Evolutionary conservation across 2,329 filamentous ascomycete genomes (phyloP), one percentile per base, ranked within the genome.

Genomic region (Nannizziopsis barbatae): DNA sequence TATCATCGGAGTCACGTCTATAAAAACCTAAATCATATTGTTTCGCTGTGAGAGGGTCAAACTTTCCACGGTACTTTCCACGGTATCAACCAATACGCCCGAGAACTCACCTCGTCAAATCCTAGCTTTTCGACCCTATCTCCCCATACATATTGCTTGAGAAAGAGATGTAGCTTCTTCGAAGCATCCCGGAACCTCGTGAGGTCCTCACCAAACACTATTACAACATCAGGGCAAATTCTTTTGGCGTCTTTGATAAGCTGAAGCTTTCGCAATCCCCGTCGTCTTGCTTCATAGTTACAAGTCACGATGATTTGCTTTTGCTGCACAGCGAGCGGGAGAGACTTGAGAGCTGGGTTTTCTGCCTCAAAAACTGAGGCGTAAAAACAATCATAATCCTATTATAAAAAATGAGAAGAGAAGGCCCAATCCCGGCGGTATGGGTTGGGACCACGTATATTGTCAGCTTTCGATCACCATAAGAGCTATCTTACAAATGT

Each of bases 281-380:
- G 75, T 45, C 79, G 71, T 32, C 90, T 80, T 17, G 90, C 90
- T 62, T 85, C 86, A 65, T 96, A 96, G 68, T 96, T 96, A 75
- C 86, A 93, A 3, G 88, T 94, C 17, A 89, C 86, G 36, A 92
- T 75, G 48, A 95, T 95, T 62, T 88, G 86, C 67, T 95, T 95
- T 67, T 95, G 89, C 65, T 89, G 85, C 50, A 95, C 80, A 32
- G 87, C 89, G 31, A 96, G 71, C 5, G 88, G 86, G 14, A 84
- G 68, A 1, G 75, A 73, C 60, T 80, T 86, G 50, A 95, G 71
- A 2, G 75, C 71, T 0, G 88, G 86, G 55, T 84, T 80, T 61
- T 84, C 83, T 55, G 83, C 82, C 67, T 95, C 88, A 56, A 92
- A 83, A 7, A 92, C 88, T 43, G 87, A 86, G 17, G 89, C 89